These are phyloP conservation scores for Phytopythium aichiense DNA, from an alignment of 352 stramenopile species.

Conservation along the genomic window DNA sequence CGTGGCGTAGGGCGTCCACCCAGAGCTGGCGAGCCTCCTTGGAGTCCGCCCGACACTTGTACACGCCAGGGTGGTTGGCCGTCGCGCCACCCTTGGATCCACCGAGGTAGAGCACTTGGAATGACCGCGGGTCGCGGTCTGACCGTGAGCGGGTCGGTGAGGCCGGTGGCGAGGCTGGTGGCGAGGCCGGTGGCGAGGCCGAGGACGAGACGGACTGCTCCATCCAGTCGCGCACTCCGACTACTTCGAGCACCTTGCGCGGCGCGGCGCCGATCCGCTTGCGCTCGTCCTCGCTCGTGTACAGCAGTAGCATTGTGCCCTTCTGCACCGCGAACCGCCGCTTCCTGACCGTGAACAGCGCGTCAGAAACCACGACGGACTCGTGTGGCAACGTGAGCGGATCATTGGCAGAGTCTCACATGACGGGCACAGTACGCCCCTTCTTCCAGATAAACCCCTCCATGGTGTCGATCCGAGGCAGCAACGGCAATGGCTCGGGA, in stretches of 20 bases:
- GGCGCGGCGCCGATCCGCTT: constrained; percentile 32
- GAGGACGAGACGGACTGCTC: constrained; percentile 2
- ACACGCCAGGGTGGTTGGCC: constrained; percentile 35
- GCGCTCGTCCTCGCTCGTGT: constrained; percentile 48
- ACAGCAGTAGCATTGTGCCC: constrained; percentile 71
- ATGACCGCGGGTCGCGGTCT: constrained; percentile 8
- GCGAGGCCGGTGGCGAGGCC: constrained; percentile 3
- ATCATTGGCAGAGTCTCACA: constrained; percentile 15
- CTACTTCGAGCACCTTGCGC: constrained; percentile 59
- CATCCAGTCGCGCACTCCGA: constrained; percentile 34
- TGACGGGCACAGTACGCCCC: constrained; percentile 35
- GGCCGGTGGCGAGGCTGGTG: constrained; percentile 3
- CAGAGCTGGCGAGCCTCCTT: constrained; percentile 47
- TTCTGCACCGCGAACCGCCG: constrained; percentile 72
- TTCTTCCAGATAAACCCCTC: constrained; percentile 50
- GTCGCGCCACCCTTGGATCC: constrained; percentile 11
- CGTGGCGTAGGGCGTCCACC: constrained; percentile 54
- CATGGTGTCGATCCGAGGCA: constrained; percentile 14
- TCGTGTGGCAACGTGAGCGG: constrained; percentile 4
- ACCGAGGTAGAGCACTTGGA: constrained; percentile 11
- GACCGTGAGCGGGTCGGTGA: neutral
- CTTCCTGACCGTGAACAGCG: constrained; percentile 29
- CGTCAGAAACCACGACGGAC: neutral
- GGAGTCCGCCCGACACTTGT: constrained; percentile 60
- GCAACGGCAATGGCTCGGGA: neutral